phyloP scores from a whole-genome alignment of 306 rosid genomes.

The Prunus mume region DNA sequence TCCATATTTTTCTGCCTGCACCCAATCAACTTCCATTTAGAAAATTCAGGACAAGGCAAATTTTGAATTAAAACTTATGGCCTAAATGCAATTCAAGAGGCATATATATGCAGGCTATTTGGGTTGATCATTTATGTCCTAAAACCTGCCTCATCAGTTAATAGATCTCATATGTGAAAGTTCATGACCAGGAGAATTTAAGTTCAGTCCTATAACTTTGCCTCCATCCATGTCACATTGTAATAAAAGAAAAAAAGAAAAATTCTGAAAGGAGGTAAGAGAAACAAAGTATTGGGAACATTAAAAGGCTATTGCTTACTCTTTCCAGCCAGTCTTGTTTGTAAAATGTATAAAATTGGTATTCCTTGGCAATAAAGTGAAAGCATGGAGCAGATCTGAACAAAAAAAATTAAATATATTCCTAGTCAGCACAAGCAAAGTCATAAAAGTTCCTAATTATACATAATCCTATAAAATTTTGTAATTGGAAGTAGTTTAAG shows the following conservation, averaged over 20 bases:
- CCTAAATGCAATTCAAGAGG: too few relatives aligned
- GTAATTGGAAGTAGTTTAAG: too few relatives aligned
- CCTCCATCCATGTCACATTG: too few relatives aligned
- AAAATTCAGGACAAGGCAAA: background rate
- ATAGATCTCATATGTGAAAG: too few relatives aligned
- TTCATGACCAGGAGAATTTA: too few relatives aligned
- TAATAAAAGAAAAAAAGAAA: background rate
- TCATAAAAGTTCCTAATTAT: background rate
- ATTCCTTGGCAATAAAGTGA: slow-evolving; percentile 52
- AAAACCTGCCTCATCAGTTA: too few relatives aligned
- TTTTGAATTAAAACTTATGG: background rate
- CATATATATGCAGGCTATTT: too few relatives aligned
- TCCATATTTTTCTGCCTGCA: slow-evolving; percentile 44
- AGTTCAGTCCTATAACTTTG: too few relatives aligned
- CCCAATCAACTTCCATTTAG: background rate
- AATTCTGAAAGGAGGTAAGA: background rate
- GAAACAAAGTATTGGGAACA: background rate
- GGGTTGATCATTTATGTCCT: too few relatives aligned
- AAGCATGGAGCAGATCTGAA: slow-evolving; percentile 72
- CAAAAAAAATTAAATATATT: slow-evolving; percentile 2
- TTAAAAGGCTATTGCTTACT: slow-evolving; percentile 38
- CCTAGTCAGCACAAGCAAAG: background rate
- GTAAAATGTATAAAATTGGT: slow-evolving; percentile 62
- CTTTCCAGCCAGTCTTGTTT: slow-evolving; percentile 49
- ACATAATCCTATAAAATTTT: background rate